These are phyloP conservation scores for Ochetophila trinervis DNA, from an alignment of 306 rosid species.

Conservation along the genomic window DNA sequence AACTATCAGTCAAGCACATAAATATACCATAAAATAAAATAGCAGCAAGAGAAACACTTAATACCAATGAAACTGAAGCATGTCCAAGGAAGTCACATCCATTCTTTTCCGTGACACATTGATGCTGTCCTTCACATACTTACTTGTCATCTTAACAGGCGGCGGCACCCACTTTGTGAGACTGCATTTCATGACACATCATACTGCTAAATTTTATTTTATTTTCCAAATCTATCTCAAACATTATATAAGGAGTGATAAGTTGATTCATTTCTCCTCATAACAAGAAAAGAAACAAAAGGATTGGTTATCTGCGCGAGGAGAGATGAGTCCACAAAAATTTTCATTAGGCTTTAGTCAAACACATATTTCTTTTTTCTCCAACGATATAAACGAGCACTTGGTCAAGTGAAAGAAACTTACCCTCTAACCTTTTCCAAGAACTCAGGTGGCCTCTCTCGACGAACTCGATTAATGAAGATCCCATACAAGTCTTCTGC, in stretches of 20 bases:
- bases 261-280: background rate
- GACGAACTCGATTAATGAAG: conserved; percentile 85
- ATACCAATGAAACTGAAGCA: conserved; percentile 99
- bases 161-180: conserved; percentile 99
- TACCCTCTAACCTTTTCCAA: conserved; percentile 83
- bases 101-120: conserved; percentile 86
- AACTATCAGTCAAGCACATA: background rate
- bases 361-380: too few species aligned
- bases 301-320: background rate
- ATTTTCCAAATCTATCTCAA: background rate
- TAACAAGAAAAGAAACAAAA: background rate
- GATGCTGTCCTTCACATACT: conserved; percentile 77
- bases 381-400: conserved; percentile 1
- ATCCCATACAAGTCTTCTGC: conserved; percentile 93
- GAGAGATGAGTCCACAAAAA: too few species aligned
- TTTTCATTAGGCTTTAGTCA: too few species aligned
- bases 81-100: conserved; percentile 91
- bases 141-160: conserved; percentile 93
- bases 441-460: conserved; percentile 82
- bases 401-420: conserved; percentile 35
- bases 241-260: background rate
- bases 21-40: background rate
- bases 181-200: conserved; percentile 46
- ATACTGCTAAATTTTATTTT: background rate
- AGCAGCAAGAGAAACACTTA: conserved; percentile 10